phyloP scores from a whole-genome alignment of 169 alveolate species.

The Cryptosporidium sp. region DNA sequence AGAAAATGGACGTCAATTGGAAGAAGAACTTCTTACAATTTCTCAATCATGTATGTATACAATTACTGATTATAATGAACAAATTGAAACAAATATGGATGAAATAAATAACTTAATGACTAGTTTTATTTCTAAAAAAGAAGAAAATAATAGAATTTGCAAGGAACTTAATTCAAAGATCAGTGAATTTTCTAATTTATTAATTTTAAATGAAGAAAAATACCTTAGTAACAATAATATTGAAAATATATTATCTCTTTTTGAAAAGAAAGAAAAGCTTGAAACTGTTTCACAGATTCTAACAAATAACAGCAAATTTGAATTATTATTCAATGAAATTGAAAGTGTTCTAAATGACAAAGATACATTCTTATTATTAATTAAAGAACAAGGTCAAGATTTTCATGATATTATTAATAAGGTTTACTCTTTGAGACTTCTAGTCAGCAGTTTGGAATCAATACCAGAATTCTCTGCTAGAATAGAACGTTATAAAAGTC shows the following conservation, averaged over 20 bases:
- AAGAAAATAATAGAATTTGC: conserved; percentile 8
- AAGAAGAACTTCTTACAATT: conserved; percentile 10
- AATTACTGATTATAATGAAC: conserved; percentile 27
- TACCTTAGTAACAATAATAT: conserved; percentile 5
- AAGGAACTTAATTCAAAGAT: conserved; percentile 5
- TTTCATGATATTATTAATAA: conserved; percentile 51
- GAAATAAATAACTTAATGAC: background rate
- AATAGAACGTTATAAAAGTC: conserved; percentile 27
- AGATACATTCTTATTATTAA: conserved; percentile 5
- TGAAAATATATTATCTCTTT: conserved; percentile 33
- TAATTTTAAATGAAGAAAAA: conserved; percentile 1
- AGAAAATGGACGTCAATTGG: background rate
- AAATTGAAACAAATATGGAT: conserved; percentile 21
- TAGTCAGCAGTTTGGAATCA: conserved; percentile 60
- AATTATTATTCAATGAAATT: conserved; percentile 41
- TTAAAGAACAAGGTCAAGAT: conserved; percentile 32
- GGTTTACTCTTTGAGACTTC: conserved; percentile 25
- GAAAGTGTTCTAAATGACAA: conserved; percentile 29
- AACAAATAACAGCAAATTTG: conserved; percentile 52
- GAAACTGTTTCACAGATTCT: conserved; percentile 43
- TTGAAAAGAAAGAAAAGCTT: conserved; percentile 37
- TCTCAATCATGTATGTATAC: conserved; percentile 29
- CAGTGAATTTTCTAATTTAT: conserved; percentile 8
- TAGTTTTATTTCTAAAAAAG: background rate
- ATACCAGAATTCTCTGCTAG: conserved; percentile 57